These are phyloP conservation scores for Phoma sp. DNA, from an alignment of 2,329 filamentous ascomycete species.

Conservation along the genomic window DNA sequence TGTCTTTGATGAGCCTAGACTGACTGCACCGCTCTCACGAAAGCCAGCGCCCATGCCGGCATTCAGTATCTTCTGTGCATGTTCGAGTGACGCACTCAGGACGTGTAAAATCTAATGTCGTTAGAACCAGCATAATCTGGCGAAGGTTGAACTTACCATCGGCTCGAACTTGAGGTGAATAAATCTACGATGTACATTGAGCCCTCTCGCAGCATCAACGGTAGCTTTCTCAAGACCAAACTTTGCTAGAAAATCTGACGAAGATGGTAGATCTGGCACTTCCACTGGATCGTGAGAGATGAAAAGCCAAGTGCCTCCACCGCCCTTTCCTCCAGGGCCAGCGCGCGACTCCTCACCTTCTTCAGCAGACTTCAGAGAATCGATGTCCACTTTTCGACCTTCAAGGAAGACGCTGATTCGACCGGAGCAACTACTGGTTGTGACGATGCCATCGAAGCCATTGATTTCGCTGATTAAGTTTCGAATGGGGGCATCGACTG, in stretches of 20 bases:
- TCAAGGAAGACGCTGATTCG: conserved; percentile 88
- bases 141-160: conserved; percentile 69
- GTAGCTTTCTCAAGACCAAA: conserved; percentile 51
- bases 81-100: conserved; percentile 74
- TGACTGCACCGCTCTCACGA: conserved; percentile 86
- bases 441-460: conserved; percentile 75
- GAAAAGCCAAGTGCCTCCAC: conserved; percentile 79
- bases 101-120: conserved; percentile 81
- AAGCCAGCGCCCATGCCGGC: conserved; percentile 85
- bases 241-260: conserved; percentile 25
- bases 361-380: not conserved
- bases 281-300: conserved; percentile 80
- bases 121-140: conserved; percentile 29
- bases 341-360: conserved; percentile 53
- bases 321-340: conserved; percentile 82
- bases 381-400: conserved; percentile 63
- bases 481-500: conserved; percentile 79
- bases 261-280: conserved; percentile 18
- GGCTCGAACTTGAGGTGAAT: conserved; percentile 94
- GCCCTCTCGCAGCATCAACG: not conserved
- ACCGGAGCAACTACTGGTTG: conserved; percentile 92
- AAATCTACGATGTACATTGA: conserved; percentile 50
- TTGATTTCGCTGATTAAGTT: conserved; percentile 84
- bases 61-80: conserved; percentile 78
- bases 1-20: conserved; percentile 55